Base-by-base conservation (phyloP, 1,284 basidiomycete genomes). In the Entoloma clypeatum region DNA sequence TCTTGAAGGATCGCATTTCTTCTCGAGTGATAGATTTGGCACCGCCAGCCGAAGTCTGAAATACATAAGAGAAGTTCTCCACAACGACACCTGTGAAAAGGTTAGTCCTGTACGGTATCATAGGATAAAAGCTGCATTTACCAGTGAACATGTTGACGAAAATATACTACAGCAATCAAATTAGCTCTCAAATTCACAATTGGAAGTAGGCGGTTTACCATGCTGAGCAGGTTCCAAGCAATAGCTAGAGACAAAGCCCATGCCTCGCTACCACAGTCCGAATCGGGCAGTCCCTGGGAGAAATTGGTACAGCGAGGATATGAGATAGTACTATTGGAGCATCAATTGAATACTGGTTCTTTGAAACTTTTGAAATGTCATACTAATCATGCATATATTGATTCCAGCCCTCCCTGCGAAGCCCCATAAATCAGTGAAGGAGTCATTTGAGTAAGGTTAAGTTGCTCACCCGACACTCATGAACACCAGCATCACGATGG, bases 51-150 rank as follows among this genome's bases (percentile, higher is more conserved):
- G 89, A 78, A 39, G 79, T 74, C 62, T 96, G 92, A 65, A 94
- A 95, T 7, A 98, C 91, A 62, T 95, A 97, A 14, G 92, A 90
- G 62, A 99, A 98, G 58, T 89, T 96, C 62, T 98, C 88, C 54
- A 98, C 93, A 43, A 98, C 89, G 48, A 94, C 91, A 86, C 84
- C 85, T 75, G 52, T n/a, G n/a, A n/a, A 29, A 33, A 36, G 5
- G 8, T 30, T 10, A 38, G 13, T 10, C 39, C 21, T 9, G 22
- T 9, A 26, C 18, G 14, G 31, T 25, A 7, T 40, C 14, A 16
- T 10, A 9, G 8, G 24, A 16, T 16, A 3, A 23, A 8, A 16
- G 6, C 5, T 39, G 8, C 23, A 46, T 58, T 31, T 39, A 83
- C 86, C 88, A 66, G 88, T 92, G 62, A 93, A 93, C 79, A 94